Evolutionary conservation across 495 filamentous ascomycete genomes (phyloP), one percentile per base, ranked within the genome.

Genomic region (Xanthoparmelia taractica): DNA sequence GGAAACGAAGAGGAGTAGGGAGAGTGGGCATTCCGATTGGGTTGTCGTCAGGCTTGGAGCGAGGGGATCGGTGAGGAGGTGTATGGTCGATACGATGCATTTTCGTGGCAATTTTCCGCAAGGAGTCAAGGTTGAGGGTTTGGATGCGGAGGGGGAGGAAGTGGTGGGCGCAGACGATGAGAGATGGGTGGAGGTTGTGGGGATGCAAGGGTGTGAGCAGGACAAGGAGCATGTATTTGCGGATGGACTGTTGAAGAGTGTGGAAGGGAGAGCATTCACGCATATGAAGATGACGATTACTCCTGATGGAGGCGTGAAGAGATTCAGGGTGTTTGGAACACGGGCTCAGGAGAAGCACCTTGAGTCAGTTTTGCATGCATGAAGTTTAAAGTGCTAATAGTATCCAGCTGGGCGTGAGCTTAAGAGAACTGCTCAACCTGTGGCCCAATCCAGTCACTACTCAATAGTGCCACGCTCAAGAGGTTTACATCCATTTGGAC

Each of bases 101-200:
- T 97, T 93, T 73, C 77, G 90, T 41, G 92, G 92, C 10, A 97
- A 97, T 74, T 97, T 88, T 67, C 92, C 92, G 0, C 84, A 90
- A 68, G 83, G 83, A 63, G 84, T 90, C 31, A 84, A 84, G 69
- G 80, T 79, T 34, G 73, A 79, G 34, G 78, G 75, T 2, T 57
- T 91, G 25, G 86, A 90, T 66, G 87, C 80, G 8, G 83, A 72
- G 64, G 79, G 67, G 6, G 78, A 79, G 36, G 75, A 75, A n/a
- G 78, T 82, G 64, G 86, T 84, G 13, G 75, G 72, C 10, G 75
- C 78, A 20, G 84, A 87, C 56, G 83, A 86, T 59, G 73, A 81
- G 40, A 83, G 80, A 4, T 97, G 92, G 92, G 77, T 78, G 17
- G 81, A 86, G 68, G 70, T 95, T 18, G 76, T 92, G 57, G 78